These are phyloP conservation scores for Tuber umbilicatum DNA, from an alignment of 495 filamentous ascomycete species.

Conservation along the genomic window DNA sequence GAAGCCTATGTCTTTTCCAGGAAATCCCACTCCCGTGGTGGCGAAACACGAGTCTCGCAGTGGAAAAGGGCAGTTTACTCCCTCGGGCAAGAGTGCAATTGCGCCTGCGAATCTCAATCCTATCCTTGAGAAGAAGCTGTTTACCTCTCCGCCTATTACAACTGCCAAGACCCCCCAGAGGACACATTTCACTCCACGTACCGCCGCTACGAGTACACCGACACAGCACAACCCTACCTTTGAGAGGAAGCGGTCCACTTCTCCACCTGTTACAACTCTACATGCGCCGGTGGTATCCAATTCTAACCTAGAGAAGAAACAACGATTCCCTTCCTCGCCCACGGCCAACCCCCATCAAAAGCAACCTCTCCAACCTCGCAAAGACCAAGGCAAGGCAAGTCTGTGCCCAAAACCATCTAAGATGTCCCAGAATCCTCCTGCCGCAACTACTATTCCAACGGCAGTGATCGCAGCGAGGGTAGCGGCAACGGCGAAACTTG, in stretches of 20 bases:
- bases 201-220: neutral
- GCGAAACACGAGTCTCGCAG: neutral
- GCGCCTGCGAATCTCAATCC: neutral
- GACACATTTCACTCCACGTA: neutral
- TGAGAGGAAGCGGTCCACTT: neutral
- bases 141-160: neutral
- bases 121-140: neutral
- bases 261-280: neutral
- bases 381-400: neutral
- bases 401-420: neutral
- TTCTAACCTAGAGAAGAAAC: neutral
- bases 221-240: neutral
- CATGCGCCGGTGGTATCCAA: neutral
- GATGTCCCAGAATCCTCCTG: neutral
- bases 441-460: neutral
- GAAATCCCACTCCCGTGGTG: neutral
- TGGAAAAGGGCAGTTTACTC: neutral
- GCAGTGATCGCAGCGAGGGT: neutral
- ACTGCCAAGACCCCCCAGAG: neutral
- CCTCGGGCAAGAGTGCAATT: neutral
- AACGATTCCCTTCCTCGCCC: neutral
- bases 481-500: neutral
- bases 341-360: neutral
- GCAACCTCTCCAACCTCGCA: neutral
- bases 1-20: neutral